Evolutionary conservation across 1,284 basidiomycete species (phyloP).

Genomic region (Sporisorium exsertum): DNA sequence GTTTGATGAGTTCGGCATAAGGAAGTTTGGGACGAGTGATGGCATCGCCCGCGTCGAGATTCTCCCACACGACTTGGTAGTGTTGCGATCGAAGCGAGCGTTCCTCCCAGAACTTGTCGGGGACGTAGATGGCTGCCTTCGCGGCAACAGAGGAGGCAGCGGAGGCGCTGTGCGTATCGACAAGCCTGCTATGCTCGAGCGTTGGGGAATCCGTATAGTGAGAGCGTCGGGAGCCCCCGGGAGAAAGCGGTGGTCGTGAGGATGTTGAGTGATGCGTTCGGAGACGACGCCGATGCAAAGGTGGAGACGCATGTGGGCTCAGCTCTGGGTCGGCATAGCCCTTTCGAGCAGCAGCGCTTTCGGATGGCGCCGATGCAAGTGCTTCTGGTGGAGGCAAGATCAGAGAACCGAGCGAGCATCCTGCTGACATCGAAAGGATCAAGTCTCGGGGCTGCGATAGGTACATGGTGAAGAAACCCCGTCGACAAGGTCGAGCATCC

Average conservation of each 20-base stretch:
- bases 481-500: neutral
- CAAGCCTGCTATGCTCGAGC: neutral
- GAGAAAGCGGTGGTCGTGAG: no score
- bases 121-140: neutral
- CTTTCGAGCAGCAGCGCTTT: neutral
- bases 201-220: neutral
- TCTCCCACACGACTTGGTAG: constrained; percentile 32
- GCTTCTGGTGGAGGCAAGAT: constrained; percentile 3
- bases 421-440: constrained; percentile 19
- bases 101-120: constrained; percentile 1
- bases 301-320: neutral
- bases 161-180: neutral
- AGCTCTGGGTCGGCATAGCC: neutral
- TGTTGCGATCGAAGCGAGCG: constrained; percentile 32
- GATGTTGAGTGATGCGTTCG: neutral
- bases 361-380: neutral
- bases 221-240: no score
- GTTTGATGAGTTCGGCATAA: constrained; percentile 52
- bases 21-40: constrained; percentile 21
- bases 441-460: constrained; percentile 26
- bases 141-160: no score
- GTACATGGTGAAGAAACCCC: constrained; percentile 16
- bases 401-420: constrained; percentile 18
- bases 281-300: neutral
- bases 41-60: constrained; percentile 17